Evolutionary conservation across 345 rosid species (phyloP), one percentile per base, ranked within the genome.

Genomic region (Gossypium longicalyx): DNA sequence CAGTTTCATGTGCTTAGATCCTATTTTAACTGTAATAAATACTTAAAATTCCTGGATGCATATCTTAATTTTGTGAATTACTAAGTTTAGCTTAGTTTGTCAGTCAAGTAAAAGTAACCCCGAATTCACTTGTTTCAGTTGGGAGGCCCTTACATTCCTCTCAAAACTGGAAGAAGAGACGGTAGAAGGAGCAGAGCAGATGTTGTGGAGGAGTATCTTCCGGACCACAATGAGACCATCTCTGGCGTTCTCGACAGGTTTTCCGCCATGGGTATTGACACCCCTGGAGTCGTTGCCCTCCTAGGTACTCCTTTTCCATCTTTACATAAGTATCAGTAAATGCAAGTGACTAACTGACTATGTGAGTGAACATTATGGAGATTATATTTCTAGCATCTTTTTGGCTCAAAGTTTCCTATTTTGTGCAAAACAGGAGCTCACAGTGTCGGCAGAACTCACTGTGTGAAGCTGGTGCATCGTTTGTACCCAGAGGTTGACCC

Each of bases 381-480:
- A 12, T 34, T 13, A 47, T 59, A 2, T 29, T 22, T 58, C 1
- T 51, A n/a, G 17, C 48, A 43, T 75, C 59, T 45, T 10, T 45
- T 7, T 58, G 45, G 15, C 8, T 45, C 11, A 7, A 38, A 10
- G n/a, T 23, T 57, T 34, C 23, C 68, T 23, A 61, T 64, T 41
- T 47, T 63, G 61, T 52, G 43, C 27, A 9, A 13, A 13, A 70
- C 82, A 91, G 96, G 98, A 29, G 78, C 97, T 71, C 97, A 94
- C 85, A 94, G 97, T 73, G 97, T 94, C 9, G 98, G 97, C 16
- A 85, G 97, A 86, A 94, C 98, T 48, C 98, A 94, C 81, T 92
- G 98, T 71, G 90, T 88, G 76, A 94, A 94, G 86, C 79, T 94
- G 81, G 98, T 94, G 59, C 98, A 94, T 82, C 84, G 97, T 29